Evolutionary conservation across 2,329 filamentous ascomycete genomes (phyloP), one percentile per base, ranked within the genome.

Genomic region (Botryotinia globosa): DNA sequence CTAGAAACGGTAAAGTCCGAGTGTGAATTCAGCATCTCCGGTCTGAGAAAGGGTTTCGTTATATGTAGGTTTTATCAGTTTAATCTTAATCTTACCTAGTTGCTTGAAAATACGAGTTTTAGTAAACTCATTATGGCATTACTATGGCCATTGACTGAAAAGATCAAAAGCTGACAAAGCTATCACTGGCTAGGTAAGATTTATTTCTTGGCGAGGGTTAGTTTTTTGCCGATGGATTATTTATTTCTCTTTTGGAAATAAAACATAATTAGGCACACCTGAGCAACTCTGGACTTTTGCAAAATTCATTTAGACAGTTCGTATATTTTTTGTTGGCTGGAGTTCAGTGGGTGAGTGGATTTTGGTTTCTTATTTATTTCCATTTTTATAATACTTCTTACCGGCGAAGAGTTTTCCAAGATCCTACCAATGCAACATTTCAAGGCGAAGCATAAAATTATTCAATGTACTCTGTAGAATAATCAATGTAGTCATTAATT

Each of bases 381-480:
- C 2, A 2, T 12, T 4, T 48, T 48, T 22, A 48, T 25, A 25
- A 14, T 12, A 4, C 10, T n/a, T 16, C 25, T 16, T 16, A 54
- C 3, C 25, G 8, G 2, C 25, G 0, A 29, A 6, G n/a, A 18
- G 18, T 29, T 9, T 29, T 14, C 2, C 2, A 29, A 9, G 3
- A 54, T 54, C 3, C 16, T 25, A 18, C 4, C 16, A 16, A 25
- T 42, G 18, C 7, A 1, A 22, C 7, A 9, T 12, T 39, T 29
- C 9, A 7, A 16, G n/a, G 18, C 37, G 5, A 44, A 67, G 29
- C 32, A 5, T 3, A 25, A 7, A 32, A 32, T 32, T 3, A 16
- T 22, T 56, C 3, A 6, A 32, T 12, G 9, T 54, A 5, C 10
- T 32, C 56, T 22, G 10, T 18, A 10, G 25, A 32, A 12, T 5